Base-by-base conservation (phyloP, 176 grass and related monocot genomes). In the Secale cereale region DNA sequence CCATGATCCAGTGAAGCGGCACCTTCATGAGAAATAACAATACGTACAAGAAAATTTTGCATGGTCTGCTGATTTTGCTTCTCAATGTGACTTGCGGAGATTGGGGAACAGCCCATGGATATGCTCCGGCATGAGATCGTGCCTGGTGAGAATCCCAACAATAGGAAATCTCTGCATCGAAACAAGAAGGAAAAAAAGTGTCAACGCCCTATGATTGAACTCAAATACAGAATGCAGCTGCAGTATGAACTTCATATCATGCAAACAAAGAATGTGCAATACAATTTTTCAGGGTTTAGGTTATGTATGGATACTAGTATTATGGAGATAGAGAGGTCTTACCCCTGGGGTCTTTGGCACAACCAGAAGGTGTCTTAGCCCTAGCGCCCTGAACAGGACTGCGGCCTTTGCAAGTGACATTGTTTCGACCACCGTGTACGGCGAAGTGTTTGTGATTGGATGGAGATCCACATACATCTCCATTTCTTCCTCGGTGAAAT, bases 381-480 rank as follows among this genome's bases (percentile, higher is more conserved):
- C 97, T 22, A 99, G 79, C 77, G 88, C 88, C 50, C 94, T 80
- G 78, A 99, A 96, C 64, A 99, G 91, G 32, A 96, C 82, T 7
- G 88, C 91, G 31, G 97, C 97, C 52, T 99, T 99, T 13, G 97
- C 90, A 65, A 99, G 90, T 9, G 93, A 96, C 94, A 99, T 94
- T 19, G 90, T 94, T 77, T 99, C 97, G 43, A 94, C 90, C 27
- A 99, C 97, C 2, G 90, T 99, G 73, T 97, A 99, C 1, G 94
- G 94, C 11, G 97, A 97, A 13, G 86, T 96, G 22, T 99, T 97
- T n/a, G 92, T 87, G 20, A 99, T 78, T 1, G 94, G 86, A 79
- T 99, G 94, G 15, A 99, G 85, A 85, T 99, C 94, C 0, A 99
- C 88, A 50, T 86, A 96, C 97, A 96, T 99, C 0, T 99, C 97